Percentiles rank a stretch among this genome's conserved stretches.
Evolutionary conservation across 176 grass and related monocot genomes (phyloP).

Genomic region (Triticum monococcum): DNA sequence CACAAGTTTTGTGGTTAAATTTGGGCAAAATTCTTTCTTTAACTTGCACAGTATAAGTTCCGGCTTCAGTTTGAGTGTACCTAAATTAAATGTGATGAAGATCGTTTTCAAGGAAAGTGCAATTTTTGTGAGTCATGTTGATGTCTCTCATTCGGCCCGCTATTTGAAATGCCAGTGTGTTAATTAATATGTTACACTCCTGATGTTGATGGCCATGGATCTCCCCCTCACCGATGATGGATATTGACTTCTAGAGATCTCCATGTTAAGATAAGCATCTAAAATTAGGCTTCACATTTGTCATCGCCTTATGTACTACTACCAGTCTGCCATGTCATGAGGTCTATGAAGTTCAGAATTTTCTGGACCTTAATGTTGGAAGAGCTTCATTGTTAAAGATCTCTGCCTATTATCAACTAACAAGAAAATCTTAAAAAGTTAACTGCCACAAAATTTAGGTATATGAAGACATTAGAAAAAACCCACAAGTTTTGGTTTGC

Average conservation of each 20-base stretch:
- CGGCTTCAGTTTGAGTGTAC: no score
- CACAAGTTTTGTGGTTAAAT: no score
- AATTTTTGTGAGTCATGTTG: not conserved
- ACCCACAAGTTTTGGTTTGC: not conserved
- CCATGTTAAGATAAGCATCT: no score
- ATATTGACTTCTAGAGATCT: no score
- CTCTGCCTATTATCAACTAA: no score
- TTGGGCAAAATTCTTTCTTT: no score
- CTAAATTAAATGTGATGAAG: not conserved
- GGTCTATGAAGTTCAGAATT: not conserved
- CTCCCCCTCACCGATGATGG: no score
- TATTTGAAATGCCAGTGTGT: slow-evolving; percentile 6
- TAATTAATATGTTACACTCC: slow-evolving; percentile 5
- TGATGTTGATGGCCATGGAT: not conserved
- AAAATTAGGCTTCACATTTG: no score
- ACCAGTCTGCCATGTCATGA: not conserved
- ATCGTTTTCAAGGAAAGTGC: not conserved
- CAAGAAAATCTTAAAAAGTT: no score
- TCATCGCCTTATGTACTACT: not conserved
- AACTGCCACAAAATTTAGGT: not conserved
- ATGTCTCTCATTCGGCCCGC: not conserved
- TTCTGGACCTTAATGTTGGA: not conserved
- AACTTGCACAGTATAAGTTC: no score
- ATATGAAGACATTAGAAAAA: not conserved
- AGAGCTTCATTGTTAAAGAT: not conserved